phyloP scores from a whole-genome alignment of 2,329 filamentous ascomycete species.

The Sarocladium brachiariae region DNA sequence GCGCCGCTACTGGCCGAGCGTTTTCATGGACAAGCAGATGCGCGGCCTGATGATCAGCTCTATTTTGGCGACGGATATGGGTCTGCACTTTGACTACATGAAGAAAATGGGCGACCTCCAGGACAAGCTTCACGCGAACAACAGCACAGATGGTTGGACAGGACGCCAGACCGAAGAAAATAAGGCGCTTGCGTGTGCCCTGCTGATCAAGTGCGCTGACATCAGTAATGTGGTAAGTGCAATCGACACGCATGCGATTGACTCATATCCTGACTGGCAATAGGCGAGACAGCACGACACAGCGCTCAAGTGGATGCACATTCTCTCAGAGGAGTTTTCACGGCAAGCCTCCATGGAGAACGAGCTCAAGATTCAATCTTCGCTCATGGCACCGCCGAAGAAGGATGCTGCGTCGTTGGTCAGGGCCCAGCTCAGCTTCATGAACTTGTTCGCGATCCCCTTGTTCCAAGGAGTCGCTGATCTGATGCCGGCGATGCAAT shows the following conservation, averaged over 20 bases:
- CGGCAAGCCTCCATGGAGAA: conserved; percentile 88
- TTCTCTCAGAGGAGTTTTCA: conserved; percentile 92
- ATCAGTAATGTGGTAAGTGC: conserved; percentile 91
- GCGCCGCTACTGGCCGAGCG: conserved; percentile 80
- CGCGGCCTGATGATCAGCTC: conserved; percentile 91
- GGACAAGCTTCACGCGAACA: conserved; percentile 63
- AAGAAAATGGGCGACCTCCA: conserved; percentile 75
- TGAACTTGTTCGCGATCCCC: conserved; percentile 91
- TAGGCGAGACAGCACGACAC: conserved; percentile 77
- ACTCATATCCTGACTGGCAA: conserved; percentile 18
- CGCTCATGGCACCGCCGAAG: conserved; percentile 76
- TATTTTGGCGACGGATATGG: conserved; percentile 98
- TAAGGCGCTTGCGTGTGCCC: conserved; percentile 74
- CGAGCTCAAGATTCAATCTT: conserved; percentile 80
- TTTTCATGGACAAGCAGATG: conserved; percentile 72
- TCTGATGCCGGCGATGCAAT: conserved; percentile 76
- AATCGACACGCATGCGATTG: background rate
- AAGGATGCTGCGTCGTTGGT: conserved; percentile 77
- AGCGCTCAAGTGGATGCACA: conserved; percentile 83
- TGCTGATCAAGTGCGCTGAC: conserved; percentile 96
- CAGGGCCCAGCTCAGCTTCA: conserved; percentile 88
- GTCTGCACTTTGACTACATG: conserved; percentile 95
- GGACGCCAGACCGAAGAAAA: conserved; percentile 69
- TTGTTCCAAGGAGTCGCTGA: conserved; percentile 85
- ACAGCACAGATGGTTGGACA: conserved; percentile 66